phyloP scores from a whole-genome alignment of 345 rosid genomes.

The Acer negundo region DNA sequence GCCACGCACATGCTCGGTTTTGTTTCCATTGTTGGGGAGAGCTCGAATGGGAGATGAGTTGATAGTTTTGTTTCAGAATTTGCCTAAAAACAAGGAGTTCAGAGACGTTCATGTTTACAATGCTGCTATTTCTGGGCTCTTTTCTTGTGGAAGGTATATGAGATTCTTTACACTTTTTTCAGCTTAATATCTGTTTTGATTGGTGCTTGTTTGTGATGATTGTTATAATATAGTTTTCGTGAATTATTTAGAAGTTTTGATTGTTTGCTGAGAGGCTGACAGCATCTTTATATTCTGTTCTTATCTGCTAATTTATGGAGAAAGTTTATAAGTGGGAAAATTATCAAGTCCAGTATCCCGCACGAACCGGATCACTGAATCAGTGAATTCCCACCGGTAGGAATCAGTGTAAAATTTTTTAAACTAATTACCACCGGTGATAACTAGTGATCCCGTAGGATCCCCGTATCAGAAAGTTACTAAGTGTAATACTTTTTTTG shows the following conservation, averaged over 20 bases:
- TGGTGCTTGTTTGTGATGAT: not conserved
- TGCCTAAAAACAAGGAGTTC: slow-evolving; percentile 60
- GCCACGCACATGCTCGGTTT: slow-evolving; percentile 62
- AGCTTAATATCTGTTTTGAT: not conserved
- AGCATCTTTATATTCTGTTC: not conserved
- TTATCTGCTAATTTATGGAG: not conserved
- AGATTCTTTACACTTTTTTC: not conserved
- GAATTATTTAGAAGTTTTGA: not conserved
- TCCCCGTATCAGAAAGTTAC: no score
- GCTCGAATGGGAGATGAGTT: slow-evolving; percentile 57
- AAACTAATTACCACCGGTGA: no score
- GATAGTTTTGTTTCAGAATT: slow-evolving; percentile 55
- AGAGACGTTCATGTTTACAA: slow-evolving; percentile 71
- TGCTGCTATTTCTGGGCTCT: slow-evolving; percentile 75
- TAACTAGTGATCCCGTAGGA: no score
- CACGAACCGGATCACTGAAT: no score
- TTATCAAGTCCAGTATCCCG: no score
- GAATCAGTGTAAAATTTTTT: no score
- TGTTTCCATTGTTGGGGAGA: slow-evolving; percentile 70
- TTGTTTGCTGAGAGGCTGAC: not conserved
- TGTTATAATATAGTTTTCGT: not conserved
- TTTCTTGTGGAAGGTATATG: slow-evolving; percentile 64
- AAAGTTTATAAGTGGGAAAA: not conserved
- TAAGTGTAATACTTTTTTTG: not conserved
- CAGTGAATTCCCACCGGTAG: no score